Base-by-base conservation (phyloP, 2,329 filamentous ascomycete species). In the Penicillium fuscoglaucum region DNA sequence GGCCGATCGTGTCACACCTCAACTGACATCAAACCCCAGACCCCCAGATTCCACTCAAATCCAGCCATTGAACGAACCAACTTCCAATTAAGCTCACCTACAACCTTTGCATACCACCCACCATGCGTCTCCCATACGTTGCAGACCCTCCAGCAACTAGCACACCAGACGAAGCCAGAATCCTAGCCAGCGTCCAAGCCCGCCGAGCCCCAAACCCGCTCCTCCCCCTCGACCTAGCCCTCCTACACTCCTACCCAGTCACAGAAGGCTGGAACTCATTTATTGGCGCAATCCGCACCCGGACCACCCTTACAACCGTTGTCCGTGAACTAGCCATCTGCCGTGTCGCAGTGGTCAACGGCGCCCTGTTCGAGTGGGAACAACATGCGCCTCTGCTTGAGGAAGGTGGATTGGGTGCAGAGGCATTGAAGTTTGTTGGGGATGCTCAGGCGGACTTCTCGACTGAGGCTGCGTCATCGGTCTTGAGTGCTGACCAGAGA, bases 321-420 rank as follows among this genome's bases (percentile, higher is more conserved):
- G 68, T 91, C 53, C 86, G 90, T 64, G 91, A 96, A 79, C 80
- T 93, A 19, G 88, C 90, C 64, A 93, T 96, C 66, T 91, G 86
- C 68, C 84, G 91, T 49, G 89, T 96, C 15, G 91, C 91, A 13
- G 87, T 89, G 17, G 83, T 91, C 67, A 96, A 96, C 75, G 76
- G 82, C 19, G 91, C 91, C 1, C 91, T 89, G 86, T 96, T 92
- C 74, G 91, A 96, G 74, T 96, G 90, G 91, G 83, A 79, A 37
- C 85, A 90, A 55, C 91, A 96, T 71, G 87, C 87, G 17, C 90
- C 90, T 1, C 78, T 93, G n/a, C 80, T 93, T 15, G 82, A 83
- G 5, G 78, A 80, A 9, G 77, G 77, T 0, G 87, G 87, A 6
- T 81, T 90, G 6, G 74, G 77, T 19, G 75, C 80, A 33, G 79